phyloP scores from a whole-genome alignment of 2,329 filamentous ascomycete species.

The Neofusicoccum parvum region DNA sequence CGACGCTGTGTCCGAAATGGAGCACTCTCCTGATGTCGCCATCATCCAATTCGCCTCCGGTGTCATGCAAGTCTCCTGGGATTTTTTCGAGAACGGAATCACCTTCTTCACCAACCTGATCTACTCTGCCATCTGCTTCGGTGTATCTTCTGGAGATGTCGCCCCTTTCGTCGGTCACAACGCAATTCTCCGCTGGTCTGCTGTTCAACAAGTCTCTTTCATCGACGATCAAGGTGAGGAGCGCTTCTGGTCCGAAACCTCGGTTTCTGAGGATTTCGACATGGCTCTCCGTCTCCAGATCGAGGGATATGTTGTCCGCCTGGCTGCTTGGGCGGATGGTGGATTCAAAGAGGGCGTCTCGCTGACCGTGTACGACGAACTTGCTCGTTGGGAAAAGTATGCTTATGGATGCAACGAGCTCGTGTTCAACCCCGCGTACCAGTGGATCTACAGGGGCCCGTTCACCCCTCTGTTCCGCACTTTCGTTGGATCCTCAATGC shows the following conservation, averaged over 20 bases:
- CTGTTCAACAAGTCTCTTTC: constrained; percentile 60
- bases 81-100: constrained; percentile 44
- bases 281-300: constrained; percentile 73
- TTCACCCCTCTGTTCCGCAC: constrained; percentile 66
- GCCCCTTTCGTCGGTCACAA: constrained; percentile 80
- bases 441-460: constrained; percentile 64
- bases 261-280: constrained; percentile 79
- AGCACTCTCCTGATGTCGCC: constrained; percentile 74
- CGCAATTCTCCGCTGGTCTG: constrained; percentile 71
- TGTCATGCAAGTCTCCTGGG: constrained; percentile 20
- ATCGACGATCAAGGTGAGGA: constrained; percentile 61
- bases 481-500: constrained; percentile 64
- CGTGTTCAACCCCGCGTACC: constrained; percentile 66
- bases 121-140: constrained; percentile 72
- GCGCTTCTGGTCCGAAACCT: constrained; percentile 74
- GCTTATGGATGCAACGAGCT: constrained; percentile 73
- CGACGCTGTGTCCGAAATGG: constrained; percentile 80
- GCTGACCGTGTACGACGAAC: constrained; percentile 71
- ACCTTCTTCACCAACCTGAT: constrained; percentile 80
- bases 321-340: constrained; percentile 68
- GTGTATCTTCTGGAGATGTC: constrained; percentile 70
- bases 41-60: constrained; percentile 46
- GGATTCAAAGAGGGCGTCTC: constrained; percentile 76
- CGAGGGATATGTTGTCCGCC: constrained; percentile 66
- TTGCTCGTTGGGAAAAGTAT: constrained; percentile 74